Conservation (phyloP, 768 basidiomycete genomes). For the Lentinus tigrinus region DNA sequence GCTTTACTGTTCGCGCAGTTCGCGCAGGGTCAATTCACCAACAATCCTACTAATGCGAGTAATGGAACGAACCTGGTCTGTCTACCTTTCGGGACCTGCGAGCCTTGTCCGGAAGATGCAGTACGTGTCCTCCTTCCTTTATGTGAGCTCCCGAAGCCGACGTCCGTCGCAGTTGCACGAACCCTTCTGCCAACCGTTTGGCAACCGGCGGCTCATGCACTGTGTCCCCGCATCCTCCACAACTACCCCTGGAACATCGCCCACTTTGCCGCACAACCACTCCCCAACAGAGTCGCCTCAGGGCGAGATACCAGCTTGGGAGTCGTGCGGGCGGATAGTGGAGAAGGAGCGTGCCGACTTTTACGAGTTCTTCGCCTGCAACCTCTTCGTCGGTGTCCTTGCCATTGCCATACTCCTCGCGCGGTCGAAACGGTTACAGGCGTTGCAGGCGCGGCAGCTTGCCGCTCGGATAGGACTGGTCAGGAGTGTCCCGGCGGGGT, state of each 20-base stretch:
- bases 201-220: slow-evolving; percentile 87
- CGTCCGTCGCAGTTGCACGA: slow-evolving; percentile 57
- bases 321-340: slow-evolving; percentile 87
- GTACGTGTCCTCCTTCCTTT: slow-evolving; percentile 23
- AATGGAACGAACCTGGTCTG: slow-evolving; percentile 32
- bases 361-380: slow-evolving; percentile 88
- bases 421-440: slow-evolving; percentile 65
- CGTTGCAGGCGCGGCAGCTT: slow-evolving; percentile 75
- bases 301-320: slow-evolving; percentile 82
- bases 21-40: not conserved
- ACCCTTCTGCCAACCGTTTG: slow-evolving; percentile 95
- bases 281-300: slow-evolving; percentile 11
- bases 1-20: not conserved
- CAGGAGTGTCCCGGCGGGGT: slow-evolving; percentile 37
- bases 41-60: not conserved
- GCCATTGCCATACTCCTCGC: slow-evolving; percentile 66
- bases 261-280: slow-evolving; percentile 8
- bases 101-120: slow-evolving; percentile 60
- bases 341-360: slow-evolving; percentile 80
- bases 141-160: not conserved
- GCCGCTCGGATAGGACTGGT: slow-evolving; percentile 83
- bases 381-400: slow-evolving; percentile 66
- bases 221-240: slow-evolving; percentile 46
- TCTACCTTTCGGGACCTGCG: slow-evolving; percentile 55
- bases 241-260: not conserved